Percentiles rank a stretch among this genome's conserved stretches.
Conservation (phyloP, 192 early-diverging fungal species). For the Coemansia sp. region DNA sequence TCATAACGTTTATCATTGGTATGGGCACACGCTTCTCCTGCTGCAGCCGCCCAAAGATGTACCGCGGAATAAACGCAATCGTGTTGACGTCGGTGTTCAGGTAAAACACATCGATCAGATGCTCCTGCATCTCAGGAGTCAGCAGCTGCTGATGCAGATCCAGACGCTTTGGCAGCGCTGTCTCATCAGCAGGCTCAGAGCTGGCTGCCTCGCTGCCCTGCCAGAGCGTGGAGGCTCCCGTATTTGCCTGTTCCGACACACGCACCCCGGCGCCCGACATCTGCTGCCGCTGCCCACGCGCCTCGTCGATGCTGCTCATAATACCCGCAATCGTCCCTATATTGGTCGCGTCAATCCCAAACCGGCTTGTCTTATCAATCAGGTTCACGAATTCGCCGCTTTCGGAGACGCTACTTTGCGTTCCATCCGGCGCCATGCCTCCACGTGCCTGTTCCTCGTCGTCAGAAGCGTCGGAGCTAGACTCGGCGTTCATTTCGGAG, state of each 20-base stretch:
- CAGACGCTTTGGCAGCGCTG: not conserved
- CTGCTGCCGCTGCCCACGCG: conserved; percentile 1
- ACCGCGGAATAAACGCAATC: conserved; percentile 41
- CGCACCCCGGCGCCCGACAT: not conserved
- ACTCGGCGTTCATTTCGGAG: not conserved
- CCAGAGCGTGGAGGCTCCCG: not conserved
- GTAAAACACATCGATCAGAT: conserved; percentile 46
- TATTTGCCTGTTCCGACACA: not conserved
- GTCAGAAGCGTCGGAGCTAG: not conserved
- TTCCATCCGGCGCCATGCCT: not conserved
- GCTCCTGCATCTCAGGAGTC: conserved; percentile 12
- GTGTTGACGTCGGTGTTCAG: conserved; percentile 35
- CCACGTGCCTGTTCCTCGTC: not conserved
- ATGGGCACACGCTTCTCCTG: conserved; percentile 22
- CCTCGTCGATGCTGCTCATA: conserved; percentile 17
- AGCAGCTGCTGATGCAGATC: conserved; percentile 2
- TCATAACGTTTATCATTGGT: conserved; percentile 41
- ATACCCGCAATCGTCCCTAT: conserved; percentile 26
- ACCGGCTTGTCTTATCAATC: conserved; percentile 33
- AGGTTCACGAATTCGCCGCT: conserved; percentile 17
- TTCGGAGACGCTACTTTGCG: not conserved
- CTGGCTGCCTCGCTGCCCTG: not conserved
- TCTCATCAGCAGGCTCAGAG: not conserved
- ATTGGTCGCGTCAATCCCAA: conserved; percentile 30
- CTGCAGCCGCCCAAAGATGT: conserved; percentile 28